These are phyloP conservation scores for Aspergillus hancockii DNA, from an alignment of 495 filamentous ascomycete genomes.

Conservation along the genomic window DNA sequence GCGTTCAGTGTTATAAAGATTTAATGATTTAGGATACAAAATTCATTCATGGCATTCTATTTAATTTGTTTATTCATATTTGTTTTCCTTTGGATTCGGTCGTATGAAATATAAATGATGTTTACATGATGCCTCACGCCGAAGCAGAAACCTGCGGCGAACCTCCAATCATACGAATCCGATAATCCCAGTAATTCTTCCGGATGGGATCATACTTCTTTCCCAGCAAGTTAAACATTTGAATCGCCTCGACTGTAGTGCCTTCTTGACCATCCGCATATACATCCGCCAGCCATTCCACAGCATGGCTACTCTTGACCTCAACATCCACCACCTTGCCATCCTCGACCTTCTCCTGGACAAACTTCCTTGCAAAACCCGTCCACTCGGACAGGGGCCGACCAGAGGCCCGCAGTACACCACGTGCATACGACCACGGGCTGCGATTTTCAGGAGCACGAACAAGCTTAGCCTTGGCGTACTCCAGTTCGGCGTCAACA, in stretches of 20 bases:
- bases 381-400: slow-evolving; percentile 57
- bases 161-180: slow-evolving; percentile 53
- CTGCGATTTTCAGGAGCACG: slow-evolving; percentile 91
- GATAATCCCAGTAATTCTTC: slow-evolving; percentile 89
- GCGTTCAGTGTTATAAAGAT: background rate
- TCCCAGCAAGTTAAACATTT: slow-evolving; percentile 70
- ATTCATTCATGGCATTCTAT: too few species aligned
- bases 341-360: slow-evolving; percentile 43
- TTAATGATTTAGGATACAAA: background rate
- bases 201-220: slow-evolving; percentile 90
- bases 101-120: background rate
- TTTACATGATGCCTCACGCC: slow-evolving; percentile 15
- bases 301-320: slow-evolving; percentile 78
- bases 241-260: slow-evolving; percentile 44
- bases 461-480: slow-evolving; percentile 65
- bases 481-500: slow-evolving; percentile 74
- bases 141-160: slow-evolving; percentile 6
- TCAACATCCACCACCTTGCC: slow-evolving; percentile 27
- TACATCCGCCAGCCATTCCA: slow-evolving; percentile 86
- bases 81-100: background rate
- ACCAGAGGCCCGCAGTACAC: slow-evolving; percentile 66
- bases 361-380: slow-evolving; percentile 67
- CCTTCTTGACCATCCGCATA: slow-evolving; percentile 62
- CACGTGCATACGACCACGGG: slow-evolving; percentile 88
- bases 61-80: too few species aligned